phyloP scores from a whole-genome alignment of 2,329 filamentous ascomycete species.

The Lasiodiplodia sp. region DNA sequence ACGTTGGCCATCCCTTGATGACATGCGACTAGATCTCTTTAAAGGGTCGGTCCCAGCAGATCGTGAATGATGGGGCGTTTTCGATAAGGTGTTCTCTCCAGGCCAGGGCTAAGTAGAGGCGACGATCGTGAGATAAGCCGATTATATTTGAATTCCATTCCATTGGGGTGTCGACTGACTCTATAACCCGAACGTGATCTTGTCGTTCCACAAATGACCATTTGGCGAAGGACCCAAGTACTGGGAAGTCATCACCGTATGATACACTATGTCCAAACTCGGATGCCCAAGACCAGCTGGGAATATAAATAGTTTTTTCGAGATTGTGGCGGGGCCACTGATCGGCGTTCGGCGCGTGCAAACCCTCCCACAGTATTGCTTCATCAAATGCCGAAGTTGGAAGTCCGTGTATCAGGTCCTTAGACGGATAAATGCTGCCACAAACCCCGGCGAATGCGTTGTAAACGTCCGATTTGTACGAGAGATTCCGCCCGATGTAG shows the following conservation, averaged over 20 bases:
- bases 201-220: not conserved
- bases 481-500: not conserved
- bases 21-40: too few species aligned
- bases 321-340: not conserved
- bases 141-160: accelerated
- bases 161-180: too few species aligned
- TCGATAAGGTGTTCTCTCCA: too few species aligned
- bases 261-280: not conserved
- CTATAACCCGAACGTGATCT: too few species aligned
- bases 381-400: not conserved
- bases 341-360: too few species aligned
- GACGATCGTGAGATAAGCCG: too few species aligned
- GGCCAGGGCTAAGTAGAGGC: too few species aligned
- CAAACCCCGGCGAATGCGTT: not conserved
- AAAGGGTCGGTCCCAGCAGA: too few species aligned
- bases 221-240: not conserved
- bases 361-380: not conserved
- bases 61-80: too few species aligned
- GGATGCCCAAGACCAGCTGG: not conserved
- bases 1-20: too few species aligned
- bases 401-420: not conserved
- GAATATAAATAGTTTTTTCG: not conserved
- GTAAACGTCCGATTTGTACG: not conserved
- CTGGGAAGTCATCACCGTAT: not conserved
- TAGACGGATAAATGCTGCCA: not conserved